Base-by-base conservation (phyloP, 2,329 filamentous ascomycete species). In the Fusarium longipes region DNA sequence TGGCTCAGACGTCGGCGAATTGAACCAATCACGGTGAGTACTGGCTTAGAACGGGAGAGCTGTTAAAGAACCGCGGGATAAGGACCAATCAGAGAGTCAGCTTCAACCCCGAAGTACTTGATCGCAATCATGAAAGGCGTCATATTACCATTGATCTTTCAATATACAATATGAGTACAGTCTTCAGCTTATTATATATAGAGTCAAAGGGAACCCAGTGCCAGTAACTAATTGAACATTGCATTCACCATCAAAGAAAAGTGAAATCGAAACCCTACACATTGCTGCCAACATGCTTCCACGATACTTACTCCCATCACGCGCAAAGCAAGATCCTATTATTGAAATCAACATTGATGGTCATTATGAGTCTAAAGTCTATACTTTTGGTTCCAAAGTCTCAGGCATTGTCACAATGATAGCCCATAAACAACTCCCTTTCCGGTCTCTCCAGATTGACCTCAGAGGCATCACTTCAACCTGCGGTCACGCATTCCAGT, bases 391-490 rank as follows among this genome's bases (percentile, higher is more conserved):
- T 5, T 60, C 54, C 3, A 20, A 12, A 6, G 8, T 60, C 2
- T 29, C 27, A 2, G 57, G 57, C 1, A 11, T 6, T 1, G 32
- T 60, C 3, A 44, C 4, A 5, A 8, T 60, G 3, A 33, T 4
- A 20, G 1, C 38, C 12, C 27, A 10, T 0, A 3, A 6, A 6
- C n/a, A 33, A 27, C 35, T 22, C 12, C 3, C 22, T 3, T 35
- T 39, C 1, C 55, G 33, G 6, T 42, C 55, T 12, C 6, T 60
- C 8, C 43, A 60, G 6, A 6, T 60, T 25, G 8, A 17, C 29
- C 14, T 60, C 0, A 60, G 32, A 33, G 57, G 57, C 20, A 60
- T 10, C 4, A 51, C 30, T 12, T 38, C 44, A 20, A 60, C 44
- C 4, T 25, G 33, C 8, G 25, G 25, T 27, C 57, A 60, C 15